phyloP scores from a whole-genome alignment of 306 rosid genomes.

The Fagus crenata region DNA sequence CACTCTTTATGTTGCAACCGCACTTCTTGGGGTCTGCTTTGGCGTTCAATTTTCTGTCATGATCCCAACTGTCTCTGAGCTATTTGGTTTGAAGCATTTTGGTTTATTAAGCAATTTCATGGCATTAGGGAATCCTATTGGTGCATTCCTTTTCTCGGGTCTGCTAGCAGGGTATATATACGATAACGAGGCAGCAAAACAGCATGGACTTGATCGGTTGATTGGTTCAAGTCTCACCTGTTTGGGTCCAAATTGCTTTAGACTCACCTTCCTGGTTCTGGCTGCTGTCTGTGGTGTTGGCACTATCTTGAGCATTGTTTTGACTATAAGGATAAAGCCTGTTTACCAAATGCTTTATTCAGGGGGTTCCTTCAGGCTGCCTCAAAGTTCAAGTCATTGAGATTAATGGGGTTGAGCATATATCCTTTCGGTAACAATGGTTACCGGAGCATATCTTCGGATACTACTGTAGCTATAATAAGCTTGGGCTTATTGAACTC shows the following conservation, averaged over 20 bases:
- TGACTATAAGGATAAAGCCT: conserved; percentile 61
- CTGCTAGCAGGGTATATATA: conserved; percentile 72
- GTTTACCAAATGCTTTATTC: conserved; percentile 78
- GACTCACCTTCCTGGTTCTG: conserved; percentile 62
- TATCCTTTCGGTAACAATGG: not conserved
- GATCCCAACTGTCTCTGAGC: conserved; percentile 87
- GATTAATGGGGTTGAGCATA: not conserved
- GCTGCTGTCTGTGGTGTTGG: conserved; percentile 62
- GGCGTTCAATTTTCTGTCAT: conserved; percentile 70
- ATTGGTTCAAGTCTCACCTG: conserved; percentile 42
- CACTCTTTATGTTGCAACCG: conserved; percentile 61
- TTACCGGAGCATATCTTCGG: not conserved
- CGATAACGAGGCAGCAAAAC: conserved; percentile 69
- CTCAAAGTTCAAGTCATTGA: conserved; percentile 41
- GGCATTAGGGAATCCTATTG: conserved; percentile 71
- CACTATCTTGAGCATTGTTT: conserved; percentile 47
- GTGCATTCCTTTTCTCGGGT: conserved; percentile 75
- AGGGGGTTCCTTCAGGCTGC: conserved; percentile 76
- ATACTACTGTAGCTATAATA: not conserved
- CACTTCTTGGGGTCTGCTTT: conserved; percentile 70
- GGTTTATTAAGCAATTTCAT: conserved; percentile 65
- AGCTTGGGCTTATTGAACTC: not conserved
- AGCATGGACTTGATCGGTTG: conserved; percentile 37
- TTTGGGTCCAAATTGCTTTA: conserved; percentile 68
- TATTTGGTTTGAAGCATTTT: conserved; percentile 72